These are phyloP conservation scores for Corrigiola litoralis DNA, from an alignment of 179 eudicot species.

Conservation along the genomic window DNA sequence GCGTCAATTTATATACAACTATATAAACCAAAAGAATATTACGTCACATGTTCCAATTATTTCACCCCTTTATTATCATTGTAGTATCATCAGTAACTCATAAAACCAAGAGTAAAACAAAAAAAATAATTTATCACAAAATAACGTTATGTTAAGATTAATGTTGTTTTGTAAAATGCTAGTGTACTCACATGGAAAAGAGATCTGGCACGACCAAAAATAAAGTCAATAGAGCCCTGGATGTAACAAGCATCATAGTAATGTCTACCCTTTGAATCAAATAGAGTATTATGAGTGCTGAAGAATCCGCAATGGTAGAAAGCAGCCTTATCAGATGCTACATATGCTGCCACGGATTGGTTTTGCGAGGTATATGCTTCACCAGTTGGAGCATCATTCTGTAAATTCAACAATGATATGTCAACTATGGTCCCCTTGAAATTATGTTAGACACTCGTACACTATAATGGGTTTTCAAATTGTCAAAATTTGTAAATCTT, in stretches of 20 bases:
- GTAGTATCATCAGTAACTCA: too few relatives aligned
- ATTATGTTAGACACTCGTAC: too few relatives aligned
- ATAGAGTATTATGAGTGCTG: slow-evolving; percentile 44
- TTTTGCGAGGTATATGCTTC: slow-evolving; percentile 41
- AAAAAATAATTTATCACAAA: neutral
- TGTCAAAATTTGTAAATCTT: too few relatives aligned
- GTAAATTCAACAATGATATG: neutral
- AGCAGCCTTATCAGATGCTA: slow-evolving; percentile 36
- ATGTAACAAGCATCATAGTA: slow-evolving; percentile 42
- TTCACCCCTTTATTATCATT: too few relatives aligned
- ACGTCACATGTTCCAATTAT: too few relatives aligned
- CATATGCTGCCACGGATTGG: slow-evolving; percentile 42
- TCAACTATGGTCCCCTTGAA: too few relatives aligned
- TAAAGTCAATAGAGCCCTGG: slow-evolving; percentile 50
- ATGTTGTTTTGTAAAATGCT: too few relatives aligned
- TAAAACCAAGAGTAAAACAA: neutral
- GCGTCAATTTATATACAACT: too few relatives aligned
- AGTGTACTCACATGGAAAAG: slow-evolving; percentile 31
- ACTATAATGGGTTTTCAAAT: too few relatives aligned
- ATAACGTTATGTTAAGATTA: too few relatives aligned
- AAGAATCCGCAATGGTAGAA: slow-evolving; percentile 49
- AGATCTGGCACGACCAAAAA: slow-evolving; percentile 45
- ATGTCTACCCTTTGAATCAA: slow-evolving; percentile 42
- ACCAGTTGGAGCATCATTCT: slow-evolving; percentile 74
- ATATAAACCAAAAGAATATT: too few relatives aligned